Base-by-base conservation (phyloP, 192 early-diverging fungal species). In the Linnemannia schmuckeri region DNA sequence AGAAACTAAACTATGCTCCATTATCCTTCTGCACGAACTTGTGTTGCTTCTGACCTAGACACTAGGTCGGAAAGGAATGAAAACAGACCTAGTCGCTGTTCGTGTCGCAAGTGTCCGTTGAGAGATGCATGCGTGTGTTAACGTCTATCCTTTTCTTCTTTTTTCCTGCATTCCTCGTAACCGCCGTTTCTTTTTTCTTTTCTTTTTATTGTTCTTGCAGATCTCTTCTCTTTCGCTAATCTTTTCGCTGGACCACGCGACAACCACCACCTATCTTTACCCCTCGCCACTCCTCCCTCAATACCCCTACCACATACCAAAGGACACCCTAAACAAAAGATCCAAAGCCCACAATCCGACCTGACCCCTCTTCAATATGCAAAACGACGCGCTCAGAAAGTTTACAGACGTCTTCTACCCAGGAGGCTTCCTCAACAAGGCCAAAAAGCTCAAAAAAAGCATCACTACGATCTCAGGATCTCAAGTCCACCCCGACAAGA, bases 351-450 rank as follows among this genome's bases (percentile, higher is more conserved):
- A 22, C 70, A 71, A 15, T 1, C 2, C 40, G 40, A 17, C 72
- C 38, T n/a, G n/a, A 49, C 41, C 52, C 22, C 15, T 6, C 30
- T 22, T 37, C 52, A 52, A 76, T 15, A 87, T 87, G 85, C 79
- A 87, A 54, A 73, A 78, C 85, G 85, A 78, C 35, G 27, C 79
- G 15, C 81, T 87, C 79, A 87, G 75, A 70, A 38, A 54, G 24
- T 49, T 81, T n/a, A 76, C 77, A 8, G 79, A 63, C 3, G 84
- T 42, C 37, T 63, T 87, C 22, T 78, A 81, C 37, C 71, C 79
- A 17, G 76, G 37, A 8, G 57, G 54, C 52, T 79, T 78, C 41
- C 41, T 81, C 40, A 78, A 69, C 74, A 87, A 78, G 40, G 72
- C 70, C 3, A 87, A 81, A 75, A 87, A 81, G 47, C 49, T 47